Percentiles rank a stretch among this genome's conserved stretches.
phyloP scores from a whole-genome alignment of 1,284 basidiomycete genomes.

The Apiotrichum domesticum region DNA sequence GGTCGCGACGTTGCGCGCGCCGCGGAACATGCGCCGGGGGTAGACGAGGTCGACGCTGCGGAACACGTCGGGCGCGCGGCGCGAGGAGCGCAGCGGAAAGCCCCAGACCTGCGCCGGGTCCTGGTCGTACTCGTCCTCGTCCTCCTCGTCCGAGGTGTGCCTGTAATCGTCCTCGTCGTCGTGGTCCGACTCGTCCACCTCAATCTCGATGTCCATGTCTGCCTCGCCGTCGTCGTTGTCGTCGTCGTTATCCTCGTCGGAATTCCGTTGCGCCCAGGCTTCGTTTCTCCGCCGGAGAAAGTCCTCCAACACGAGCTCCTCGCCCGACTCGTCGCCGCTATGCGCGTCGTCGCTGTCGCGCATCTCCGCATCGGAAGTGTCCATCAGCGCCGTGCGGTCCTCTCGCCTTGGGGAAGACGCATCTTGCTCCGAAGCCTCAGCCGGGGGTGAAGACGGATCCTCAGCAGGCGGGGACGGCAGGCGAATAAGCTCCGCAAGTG shows the following conservation, averaged over 20 bases:
- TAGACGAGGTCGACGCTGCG: constrained; percentile 55
- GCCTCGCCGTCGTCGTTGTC: constrained; percentile 25
- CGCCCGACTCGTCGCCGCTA: background rate
- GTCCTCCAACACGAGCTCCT: constrained; percentile 1
- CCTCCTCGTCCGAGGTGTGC: constrained; percentile 2
- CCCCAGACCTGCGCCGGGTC: constrained; percentile 1
- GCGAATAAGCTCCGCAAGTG: no score
- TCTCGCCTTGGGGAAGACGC: no score
- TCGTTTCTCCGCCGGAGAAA: background rate
- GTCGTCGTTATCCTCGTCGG: background rate
- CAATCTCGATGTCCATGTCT: constrained; percentile 20
- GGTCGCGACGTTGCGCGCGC: constrained; percentile 76
- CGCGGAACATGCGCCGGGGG: constrained; percentile 63
- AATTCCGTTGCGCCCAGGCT: background rate
- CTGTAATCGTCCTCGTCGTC: constrained; percentile 17
- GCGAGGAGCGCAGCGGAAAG: background rate
- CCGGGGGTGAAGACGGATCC: no score
- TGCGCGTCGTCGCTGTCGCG: background rate
- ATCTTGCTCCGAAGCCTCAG: no score
- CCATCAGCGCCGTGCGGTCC: background rate
- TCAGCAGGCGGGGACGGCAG: no score
- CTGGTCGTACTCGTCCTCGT: constrained; percentile 12
- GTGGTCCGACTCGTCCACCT: constrained; percentile 36
- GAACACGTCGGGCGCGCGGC: constrained; percentile 25
- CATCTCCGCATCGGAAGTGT: background rate